phyloP scores from a whole-genome alignment of 169 alveolate species.

The Eimeria brunetti region DNA sequence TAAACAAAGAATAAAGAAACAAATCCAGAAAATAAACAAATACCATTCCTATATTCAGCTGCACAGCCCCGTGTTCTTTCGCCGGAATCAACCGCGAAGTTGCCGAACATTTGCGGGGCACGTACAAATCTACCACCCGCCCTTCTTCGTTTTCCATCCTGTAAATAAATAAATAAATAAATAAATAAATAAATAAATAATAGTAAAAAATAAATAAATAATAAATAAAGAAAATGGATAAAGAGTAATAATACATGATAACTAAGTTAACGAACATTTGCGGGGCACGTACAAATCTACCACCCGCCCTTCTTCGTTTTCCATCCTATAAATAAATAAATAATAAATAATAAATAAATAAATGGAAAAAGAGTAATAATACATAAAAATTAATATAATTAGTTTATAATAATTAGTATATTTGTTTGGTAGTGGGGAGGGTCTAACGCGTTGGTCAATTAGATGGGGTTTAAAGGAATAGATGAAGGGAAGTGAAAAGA shows the following conservation, averaged over 20 bases:
- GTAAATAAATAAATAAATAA: not conserved
- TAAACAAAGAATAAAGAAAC: not conserved
- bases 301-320: constrained; percentile 89
- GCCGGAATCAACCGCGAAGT: constrained; percentile 92
- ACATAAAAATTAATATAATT: constrained; percentile 92
- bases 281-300: constrained; percentile 94
- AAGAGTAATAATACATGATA: not conserved
- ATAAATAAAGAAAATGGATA: not conserved
- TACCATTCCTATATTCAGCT: constrained; percentile 92
- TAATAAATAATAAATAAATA: not conserved
- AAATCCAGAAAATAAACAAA: not conserved
- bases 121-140: constrained; percentile 91
- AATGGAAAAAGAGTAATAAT: not conserved
- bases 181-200: not conserved
- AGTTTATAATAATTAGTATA: no score
- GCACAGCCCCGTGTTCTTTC: constrained; percentile 95
- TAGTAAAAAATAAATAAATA: not conserved
- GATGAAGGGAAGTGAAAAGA: not conserved
- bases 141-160: constrained; percentile 89
- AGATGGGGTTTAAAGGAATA: no score
- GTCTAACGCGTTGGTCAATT: no score
- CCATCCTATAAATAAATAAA: constrained; percentile 41
- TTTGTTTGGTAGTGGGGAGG: no score
- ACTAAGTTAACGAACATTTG: constrained; percentile 95
- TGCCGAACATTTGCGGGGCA: constrained; percentile 95